Base-by-base conservation (phyloP, 2,329 filamentous ascomycete genomes). In the Claviceps humidiphila region DNA sequence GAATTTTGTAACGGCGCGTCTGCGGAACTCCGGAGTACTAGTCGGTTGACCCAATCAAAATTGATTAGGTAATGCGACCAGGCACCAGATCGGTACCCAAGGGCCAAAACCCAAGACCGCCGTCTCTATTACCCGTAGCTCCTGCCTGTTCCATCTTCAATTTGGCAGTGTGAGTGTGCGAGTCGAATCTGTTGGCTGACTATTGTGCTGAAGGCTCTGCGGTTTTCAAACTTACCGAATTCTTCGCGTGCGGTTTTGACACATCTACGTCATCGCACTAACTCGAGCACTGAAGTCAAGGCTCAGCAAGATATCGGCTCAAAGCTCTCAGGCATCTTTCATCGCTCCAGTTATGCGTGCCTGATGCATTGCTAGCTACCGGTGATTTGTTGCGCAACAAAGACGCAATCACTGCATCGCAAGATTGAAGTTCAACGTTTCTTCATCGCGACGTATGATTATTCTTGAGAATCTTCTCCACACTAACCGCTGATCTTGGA, bases 1-100 rank as follows among this genome's bases (percentile, higher is more conserved):
- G 13, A 14, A 26, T 24, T 26, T 2, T 26, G 5, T 13, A 26
- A 20, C 4, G 13, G 42, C 22, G 20, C 22, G 8, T 24, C 42
- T 24, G 26, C 24, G 24, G 24, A 24, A 24, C 24, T 24, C 24
- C 24, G 9, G 30, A 34, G 30, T 34, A 30, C 9, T 34, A 4
- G 30, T 34, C 30, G 9, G 30, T 11, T 37, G 34, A 11, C n/a
- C 52, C 49, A 54, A 54, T 54, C 49, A 54, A 17, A 20, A 9
- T 38, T 37, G 49, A 51, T 54, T 51, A 54, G 34, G 41, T 54
- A 54, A 54, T 41, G 8, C 41, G 30, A 17, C 52, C 37, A 51
- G 52, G 52, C 52, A 53, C 37, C 41, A 46, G 16, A 38, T 54
- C 49, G 52, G 52, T 54, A 54, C 52, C 52, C 52, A 49, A 54